These are phyloP conservation scores for Moringa oleifera DNA, from an alignment of 345 rosid species.

Conservation along the genomic window DNA sequence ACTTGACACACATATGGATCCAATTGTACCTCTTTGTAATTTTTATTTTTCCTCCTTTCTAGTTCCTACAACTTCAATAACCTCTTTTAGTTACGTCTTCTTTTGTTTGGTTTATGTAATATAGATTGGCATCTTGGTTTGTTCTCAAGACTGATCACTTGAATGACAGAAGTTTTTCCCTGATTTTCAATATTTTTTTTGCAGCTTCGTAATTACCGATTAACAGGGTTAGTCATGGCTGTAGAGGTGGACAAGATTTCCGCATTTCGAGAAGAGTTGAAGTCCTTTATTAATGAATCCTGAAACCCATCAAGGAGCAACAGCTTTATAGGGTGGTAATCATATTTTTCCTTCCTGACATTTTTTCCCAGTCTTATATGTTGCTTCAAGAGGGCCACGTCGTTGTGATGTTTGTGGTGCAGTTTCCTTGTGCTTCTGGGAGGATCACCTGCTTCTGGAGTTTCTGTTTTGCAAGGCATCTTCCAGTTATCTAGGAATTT, in stretches of 20 bases:
- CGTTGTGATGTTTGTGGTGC: no score
- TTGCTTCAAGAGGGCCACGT: neutral
- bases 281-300: constrained; percentile 42
- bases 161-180: neutral
- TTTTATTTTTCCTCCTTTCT: no score
- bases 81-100: neutral
- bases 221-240: constrained; percentile 69
- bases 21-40: no score
- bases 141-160: neutral
- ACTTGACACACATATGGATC: no score
- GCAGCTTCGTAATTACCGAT: constrained; percentile 67
- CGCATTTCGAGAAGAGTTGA: constrained; percentile 52
- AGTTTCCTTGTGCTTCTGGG: neutral
- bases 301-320: constrained; percentile 1
- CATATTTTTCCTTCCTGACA: no score
- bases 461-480: neutral
- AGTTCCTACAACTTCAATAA: no score
- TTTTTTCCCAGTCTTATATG: neutral
- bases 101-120: neutral
- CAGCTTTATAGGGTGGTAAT: neutral
- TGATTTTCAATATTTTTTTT: constrained; percentile 9
- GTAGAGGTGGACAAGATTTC: constrained; percentile 51
- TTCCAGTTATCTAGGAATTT: no score
- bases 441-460: neutral
- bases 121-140: neutral